phyloP scores from a whole-genome alignment of 768 basidiomycete genomes.

The Serendipita indica region DNA sequence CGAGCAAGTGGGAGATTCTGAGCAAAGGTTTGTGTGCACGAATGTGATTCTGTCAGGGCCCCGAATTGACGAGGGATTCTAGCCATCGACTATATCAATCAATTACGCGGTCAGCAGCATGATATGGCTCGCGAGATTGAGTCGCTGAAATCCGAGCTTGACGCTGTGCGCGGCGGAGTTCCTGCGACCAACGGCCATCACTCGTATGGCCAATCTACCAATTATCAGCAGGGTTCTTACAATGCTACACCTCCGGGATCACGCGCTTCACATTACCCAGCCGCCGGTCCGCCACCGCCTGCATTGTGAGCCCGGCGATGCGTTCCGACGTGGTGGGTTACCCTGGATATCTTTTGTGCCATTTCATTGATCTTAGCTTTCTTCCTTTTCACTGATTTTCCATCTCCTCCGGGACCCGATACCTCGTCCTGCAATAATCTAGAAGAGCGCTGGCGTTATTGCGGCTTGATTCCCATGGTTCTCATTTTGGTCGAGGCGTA shows the following conservation, averaged over 20 bases:
- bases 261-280: background rate
- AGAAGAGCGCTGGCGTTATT: too few species aligned
- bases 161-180: slow-evolving; percentile 41
- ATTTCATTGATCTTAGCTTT: too few species aligned
- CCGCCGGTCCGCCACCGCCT: background rate
- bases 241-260: background rate
- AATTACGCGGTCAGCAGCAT: slow-evolving; percentile 61
- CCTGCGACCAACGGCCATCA: slow-evolving; percentile 21
- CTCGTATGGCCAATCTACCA: background rate
- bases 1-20: slow-evolving; percentile 98
- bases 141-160: slow-evolving; percentile 60
- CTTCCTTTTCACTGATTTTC: too few species aligned
- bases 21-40: slow-evolving; percentile 58
- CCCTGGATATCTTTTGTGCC: too few species aligned
- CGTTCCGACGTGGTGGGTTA: too few species aligned
- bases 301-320: background rate
- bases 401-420: too few species aligned
- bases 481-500: too few species aligned
- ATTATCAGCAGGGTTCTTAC: background rate
- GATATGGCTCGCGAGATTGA: slow-evolving; percentile 71
- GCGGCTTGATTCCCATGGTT: too few species aligned
- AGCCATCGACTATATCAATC: slow-evolving; percentile 79
- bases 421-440: too few species aligned
- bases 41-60: too few species aligned
- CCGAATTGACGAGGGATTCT: background rate